A percentile compares a stretch with the other conserved stretches of the same genome.
These are phyloP conservation scores for Astrephomene gubernaculifera DNA, from an alignment of 139 green algal species.

Conservation along the genomic window DNA sequence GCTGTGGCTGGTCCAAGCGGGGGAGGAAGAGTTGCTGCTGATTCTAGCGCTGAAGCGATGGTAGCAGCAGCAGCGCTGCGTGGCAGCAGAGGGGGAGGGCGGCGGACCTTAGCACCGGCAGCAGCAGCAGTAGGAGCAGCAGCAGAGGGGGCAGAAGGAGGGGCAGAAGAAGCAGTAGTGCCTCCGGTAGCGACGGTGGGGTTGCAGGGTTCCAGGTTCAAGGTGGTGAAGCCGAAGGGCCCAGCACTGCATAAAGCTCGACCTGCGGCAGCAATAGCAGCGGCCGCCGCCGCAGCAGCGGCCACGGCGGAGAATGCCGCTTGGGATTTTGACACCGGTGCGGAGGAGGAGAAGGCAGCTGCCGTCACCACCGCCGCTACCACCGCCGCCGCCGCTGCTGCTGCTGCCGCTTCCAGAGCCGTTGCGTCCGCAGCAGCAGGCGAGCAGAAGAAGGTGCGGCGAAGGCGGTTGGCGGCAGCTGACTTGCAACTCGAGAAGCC, in stretches of 20 bases:
- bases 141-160: neutral
- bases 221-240: neutral
- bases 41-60: too few relatives aligned
- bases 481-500: too few relatives aligned
- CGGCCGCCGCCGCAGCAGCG: neutral
- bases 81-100: too few relatives aligned
- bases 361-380: too few relatives aligned
- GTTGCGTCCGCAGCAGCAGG: too few relatives aligned
- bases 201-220: neutral
- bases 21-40: too few relatives aligned
- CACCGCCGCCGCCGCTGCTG: neutral
- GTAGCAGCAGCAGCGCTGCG: too few relatives aligned
- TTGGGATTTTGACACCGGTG: neutral
- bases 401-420: neutral
- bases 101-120: too few relatives aligned
- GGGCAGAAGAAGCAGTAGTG: neutral
- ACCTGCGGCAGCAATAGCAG: neutral
- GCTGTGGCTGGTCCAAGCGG: too few relatives aligned
- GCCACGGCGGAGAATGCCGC: neutral
- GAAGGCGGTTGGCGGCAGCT: too few relatives aligned
- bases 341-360: neutral
- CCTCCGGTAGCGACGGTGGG: neutral
- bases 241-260: slow-evolving; percentile 5
- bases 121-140: too few relatives aligned
- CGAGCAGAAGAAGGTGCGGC: too few relatives aligned